Base-by-base conservation (phyloP, 1,284 basidiomycete species). In the Trichosporon ovoides region DNA sequence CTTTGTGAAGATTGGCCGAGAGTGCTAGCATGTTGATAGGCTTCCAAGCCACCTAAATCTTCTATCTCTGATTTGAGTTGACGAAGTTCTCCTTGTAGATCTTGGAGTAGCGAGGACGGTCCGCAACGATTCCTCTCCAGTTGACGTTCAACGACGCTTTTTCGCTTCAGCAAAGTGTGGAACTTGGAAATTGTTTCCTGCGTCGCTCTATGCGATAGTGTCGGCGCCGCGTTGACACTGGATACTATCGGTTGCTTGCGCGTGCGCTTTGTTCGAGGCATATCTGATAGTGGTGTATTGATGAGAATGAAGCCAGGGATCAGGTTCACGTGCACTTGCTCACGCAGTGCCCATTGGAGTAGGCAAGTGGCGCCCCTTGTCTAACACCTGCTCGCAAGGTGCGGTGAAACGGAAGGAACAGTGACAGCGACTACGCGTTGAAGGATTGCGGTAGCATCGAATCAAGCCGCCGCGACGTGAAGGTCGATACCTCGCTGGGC, bases 11-110 rank as follows among this genome's bases (percentile, higher is more conserved):
- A 83, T 71, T 94, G 91, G 0, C 91, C 91, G 18, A 87, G 81
- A 52, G 78, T 82, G 38, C 89, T 91, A 81, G 91, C 89, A 40
- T 80, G 81, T 72, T 93, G 90, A 73, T 93, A 93, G 14, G 79
- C 80, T 56, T 85, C 83, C 33, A 94, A 70, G 1, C 90, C 91
- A 3, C 91, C 91, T 14, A 90, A 75, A 14, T 74, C 75, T 3
- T 81, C 80, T 12, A 93, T 84, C 67, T 88, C 81, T 10, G 73
- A 62, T 43, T 86, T 81, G 16, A 91, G 77, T 18, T 81, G 77
- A 0, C 61, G 71, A 20, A 89, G 71, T 52, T 65, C 57, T 6
- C 50, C 22, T 20, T 64, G 46, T 9, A 64, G 50, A 2, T 18
- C 40, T 7, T 49, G 46, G 18, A 22, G 13, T 55, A 14, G 3